Base-by-base conservation (phyloP, 2,329 filamentous ascomycete species). In the Ciborinia camelliae region DNA sequence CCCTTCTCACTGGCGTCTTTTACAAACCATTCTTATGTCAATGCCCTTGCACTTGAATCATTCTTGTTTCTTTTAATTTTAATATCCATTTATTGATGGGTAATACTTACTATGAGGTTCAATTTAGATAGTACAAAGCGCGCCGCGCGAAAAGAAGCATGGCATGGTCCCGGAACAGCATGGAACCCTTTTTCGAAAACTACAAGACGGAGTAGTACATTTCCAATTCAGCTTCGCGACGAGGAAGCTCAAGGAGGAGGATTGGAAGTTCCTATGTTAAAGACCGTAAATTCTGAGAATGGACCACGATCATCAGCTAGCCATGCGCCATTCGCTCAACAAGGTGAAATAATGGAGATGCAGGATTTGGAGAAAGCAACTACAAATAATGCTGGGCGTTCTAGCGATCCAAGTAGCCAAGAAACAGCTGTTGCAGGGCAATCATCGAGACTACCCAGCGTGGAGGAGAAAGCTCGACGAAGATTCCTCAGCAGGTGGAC, bases 71-170 rank as follows among this genome's bases (percentile, higher is more conserved):
- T 47, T 47, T 47, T 18, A 3, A 35, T 47, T 32, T 58, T 18
- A 9, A 32, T 35, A 18, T 20, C 4, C 28, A 47, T 26, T 14
- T 3, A n/a, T 35, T 23, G 12, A 45, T 23, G 54, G 37, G 26
- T 23, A 20, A 23, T 51, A 58, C 62, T 63, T 63, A 63, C 62
- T 43, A 71, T 65, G 20, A 71, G 69, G 68, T 26, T 37, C 39
- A 23, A 45, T 51, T 20, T 68, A 73, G 72, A 73, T 57, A 54
- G 61, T 12, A 71, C 73, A 26, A 70, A 71, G 63, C 69, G 72
- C 53, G 65, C 68, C 43, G 73, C 73, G 65, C 68, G 70, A 50
- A 72, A 73, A 59, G 73, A 74, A 58, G 73, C 73, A 37, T 74
- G 73, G 73, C 71, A 72, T 61, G 67, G 70, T 12, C 55, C 55